phyloP scores from a whole-genome alignment of 352 stramenopile genomes.

The Phytophthora idaei region DNA sequence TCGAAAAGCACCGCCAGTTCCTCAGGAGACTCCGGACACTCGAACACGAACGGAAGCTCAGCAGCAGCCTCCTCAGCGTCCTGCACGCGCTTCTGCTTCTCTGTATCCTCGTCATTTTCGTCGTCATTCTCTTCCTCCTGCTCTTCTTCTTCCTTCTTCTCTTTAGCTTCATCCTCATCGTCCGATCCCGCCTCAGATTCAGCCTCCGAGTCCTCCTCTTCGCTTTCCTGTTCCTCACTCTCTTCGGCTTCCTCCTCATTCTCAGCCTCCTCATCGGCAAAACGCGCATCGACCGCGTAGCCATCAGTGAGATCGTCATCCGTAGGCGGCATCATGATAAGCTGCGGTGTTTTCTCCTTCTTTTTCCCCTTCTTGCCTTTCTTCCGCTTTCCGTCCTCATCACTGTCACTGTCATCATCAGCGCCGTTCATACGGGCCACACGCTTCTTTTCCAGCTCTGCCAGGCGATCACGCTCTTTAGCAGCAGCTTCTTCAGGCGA shows the following conservation, averaged over 20 bases:
- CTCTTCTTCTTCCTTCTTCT: slow-evolving; percentile 51
- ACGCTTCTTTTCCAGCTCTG: slow-evolving; percentile 93
- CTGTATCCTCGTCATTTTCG: slow-evolving; percentile 73
- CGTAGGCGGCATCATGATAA: slow-evolving; percentile 80
- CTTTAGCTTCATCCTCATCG: slow-evolving; percentile 40
- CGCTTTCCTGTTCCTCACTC: slow-evolving; percentile 54
- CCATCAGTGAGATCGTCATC: slow-evolving; percentile 93
- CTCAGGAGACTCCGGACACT: slow-evolving; percentile 92
- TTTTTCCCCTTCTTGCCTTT: slow-evolving; percentile 52
- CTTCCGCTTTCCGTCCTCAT: slow-evolving; percentile 47
- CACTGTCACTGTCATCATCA: slow-evolving; percentile 69
- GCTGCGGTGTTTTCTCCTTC: slow-evolving; percentile 54
- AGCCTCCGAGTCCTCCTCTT: slow-evolving; percentile 51
- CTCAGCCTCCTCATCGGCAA: slow-evolving; percentile 38
- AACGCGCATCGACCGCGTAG: slow-evolving; percentile 74
- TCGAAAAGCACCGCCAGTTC: slow-evolving; percentile 91
- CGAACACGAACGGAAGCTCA: slow-evolving; percentile 96
- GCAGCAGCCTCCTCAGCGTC: slow-evolving; percentile 61
- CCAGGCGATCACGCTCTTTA: slow-evolving; percentile 91
- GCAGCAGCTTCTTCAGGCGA: slow-evolving; percentile 94
- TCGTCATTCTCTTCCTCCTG: slow-evolving; percentile 42
- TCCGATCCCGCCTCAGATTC: slow-evolving; percentile 55
- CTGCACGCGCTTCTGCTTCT: slow-evolving; percentile 72
- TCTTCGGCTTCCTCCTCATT: slow-evolving; percentile 72
- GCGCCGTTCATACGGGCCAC: slow-evolving; percentile 95